Percentiles rank a stretch among this genome's conserved stretches.
These are phyloP conservation scores for Aureobasidium sp. DNA, from an alignment of 2,329 filamentous ascomycete genomes.

Conservation along the genomic window DNA sequence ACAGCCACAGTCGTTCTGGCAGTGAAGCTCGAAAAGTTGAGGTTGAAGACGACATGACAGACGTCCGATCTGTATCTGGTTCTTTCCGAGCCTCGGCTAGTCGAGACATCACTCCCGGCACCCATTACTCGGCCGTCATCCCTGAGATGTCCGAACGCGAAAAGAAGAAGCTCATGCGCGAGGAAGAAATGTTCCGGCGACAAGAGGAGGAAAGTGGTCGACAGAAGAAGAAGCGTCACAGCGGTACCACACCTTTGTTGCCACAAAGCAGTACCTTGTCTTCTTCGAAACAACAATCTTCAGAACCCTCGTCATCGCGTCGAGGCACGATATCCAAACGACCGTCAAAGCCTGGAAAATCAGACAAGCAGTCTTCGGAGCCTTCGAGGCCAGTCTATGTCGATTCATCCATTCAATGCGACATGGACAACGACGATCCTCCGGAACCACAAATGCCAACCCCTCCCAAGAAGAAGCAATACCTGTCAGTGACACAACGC, in stretches of 20 bases:
- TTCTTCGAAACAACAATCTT: slow-evolving; percentile 23
- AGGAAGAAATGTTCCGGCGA: slow-evolving; percentile 56
- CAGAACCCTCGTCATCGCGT: slow-evolving; percentile 8
- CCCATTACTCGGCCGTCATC: slow-evolving; percentile 42
- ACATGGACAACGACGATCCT: slow-evolving; percentile 29
- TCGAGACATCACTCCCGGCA: slow-evolving; percentile 55
- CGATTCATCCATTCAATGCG: slow-evolving; percentile 27
- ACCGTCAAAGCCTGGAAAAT: neutral
- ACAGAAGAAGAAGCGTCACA: slow-evolving; percentile 48
- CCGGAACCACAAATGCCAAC: slow-evolving; percentile 18
- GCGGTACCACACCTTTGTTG: slow-evolving; percentile 46
- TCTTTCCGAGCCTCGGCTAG: slow-evolving; percentile 49
- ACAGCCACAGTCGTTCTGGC: slow-evolving; percentile 52
- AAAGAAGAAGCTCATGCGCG: slow-evolving; percentile 55
- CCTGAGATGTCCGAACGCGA: slow-evolving; percentile 55
- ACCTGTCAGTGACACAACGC: slow-evolving; percentile 26
- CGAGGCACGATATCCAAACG: slow-evolving; percentile 3
- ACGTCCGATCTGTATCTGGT: slow-evolving; percentile 51
- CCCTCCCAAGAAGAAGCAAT: slow-evolving; percentile 21
- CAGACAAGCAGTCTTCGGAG: neutral
- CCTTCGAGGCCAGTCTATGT: slow-evolving; percentile 26
- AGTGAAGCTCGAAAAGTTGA: slow-evolving; percentile 46
- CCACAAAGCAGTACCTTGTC: slow-evolving; percentile 23
- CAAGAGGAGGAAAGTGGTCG: slow-evolving; percentile 49
- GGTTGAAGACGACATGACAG: slow-evolving; percentile 48